These are phyloP conservation scores for Aspergillus cejpii DNA, from an alignment of 2,329 filamentous ascomycete genomes.

Conservation along the genomic window DNA sequence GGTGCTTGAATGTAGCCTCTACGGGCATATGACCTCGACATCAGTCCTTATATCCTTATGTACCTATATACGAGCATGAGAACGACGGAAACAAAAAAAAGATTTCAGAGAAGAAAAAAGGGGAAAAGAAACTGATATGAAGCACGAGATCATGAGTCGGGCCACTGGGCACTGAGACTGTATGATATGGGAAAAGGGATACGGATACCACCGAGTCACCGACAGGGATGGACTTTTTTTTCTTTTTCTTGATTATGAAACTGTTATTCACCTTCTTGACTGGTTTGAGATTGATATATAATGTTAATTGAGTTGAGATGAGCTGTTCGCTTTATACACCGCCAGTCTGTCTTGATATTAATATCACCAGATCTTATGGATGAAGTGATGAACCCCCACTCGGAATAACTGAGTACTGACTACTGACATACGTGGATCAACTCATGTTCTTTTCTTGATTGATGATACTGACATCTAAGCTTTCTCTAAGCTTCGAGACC, in stretches of 20 bases:
- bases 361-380: too few species aligned
- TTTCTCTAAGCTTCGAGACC: slow-evolving; percentile 19
- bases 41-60: too few species aligned
- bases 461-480: slow-evolving; percentile 10
- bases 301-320: background rate
- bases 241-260: slow-evolving; percentile 7
- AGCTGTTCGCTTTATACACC: too few species aligned
- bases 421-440: background rate
- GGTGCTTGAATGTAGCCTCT: slow-evolving; percentile 2
- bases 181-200: background rate
- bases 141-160: background rate
- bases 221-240: slow-evolving; percentile 5
- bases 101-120: background rate
- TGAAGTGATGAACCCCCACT: too few species aligned
- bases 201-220: background rate
- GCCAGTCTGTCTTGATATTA: too few species aligned
- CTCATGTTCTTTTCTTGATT: background rate
- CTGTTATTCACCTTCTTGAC: slow-evolving; percentile 4
- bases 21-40: too few species aligned
- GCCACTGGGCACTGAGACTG: background rate
- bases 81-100: background rate
- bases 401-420: too few species aligned
- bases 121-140: slow-evolving; percentile 5
- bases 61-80: slow-evolving; percentile 3
- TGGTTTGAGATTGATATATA: slow-evolving; percentile 1